These are phyloP conservation scores for Ceratobasidium theobromae DNA, from an alignment of 1,284 basidiomycete species.

Conservation along the genomic window DNA sequence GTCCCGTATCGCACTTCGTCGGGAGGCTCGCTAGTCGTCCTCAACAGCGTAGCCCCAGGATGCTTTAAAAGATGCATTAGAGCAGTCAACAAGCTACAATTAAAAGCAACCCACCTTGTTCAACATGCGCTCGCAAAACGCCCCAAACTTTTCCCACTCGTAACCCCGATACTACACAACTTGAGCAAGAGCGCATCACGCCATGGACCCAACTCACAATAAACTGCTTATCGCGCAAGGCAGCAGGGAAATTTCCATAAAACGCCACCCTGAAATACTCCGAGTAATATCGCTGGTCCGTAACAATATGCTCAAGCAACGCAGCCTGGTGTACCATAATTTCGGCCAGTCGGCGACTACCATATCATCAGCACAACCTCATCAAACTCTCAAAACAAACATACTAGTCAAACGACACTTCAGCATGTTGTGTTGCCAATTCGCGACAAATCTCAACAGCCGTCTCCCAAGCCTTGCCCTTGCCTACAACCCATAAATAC, in stretches of 20 bases:
- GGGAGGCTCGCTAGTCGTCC: conserved; percentile 72
- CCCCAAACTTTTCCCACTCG: conserved; percentile 86
- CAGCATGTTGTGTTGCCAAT: conserved; percentile 78
- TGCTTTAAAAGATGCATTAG: conserved; percentile 47
- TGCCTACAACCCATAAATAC: conserved; percentile 53
- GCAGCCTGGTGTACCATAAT: conserved; percentile 82
- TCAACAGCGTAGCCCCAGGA: conserved; percentile 80
- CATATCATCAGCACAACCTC: conserved; percentile 21
- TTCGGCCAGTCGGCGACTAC: conserved; percentile 75
- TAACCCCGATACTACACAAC: conserved; percentile 76
- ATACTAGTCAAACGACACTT: conserved; percentile 88
- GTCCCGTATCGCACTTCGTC: conserved; percentile 79
- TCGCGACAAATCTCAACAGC: conserved; percentile 94
- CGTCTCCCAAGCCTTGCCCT: conserved; percentile 95
- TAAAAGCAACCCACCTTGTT: conserved; percentile 55
- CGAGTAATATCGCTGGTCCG: conserved; percentile 78
- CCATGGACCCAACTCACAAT: conserved; percentile 55
- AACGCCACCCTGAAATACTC: conserved; percentile 95
- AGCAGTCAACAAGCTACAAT: not conserved
- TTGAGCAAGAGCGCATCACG: conserved; percentile 15
- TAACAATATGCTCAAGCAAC: conserved; percentile 80
- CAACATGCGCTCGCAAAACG: conserved; percentile 90
- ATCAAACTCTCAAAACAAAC: conserved; percentile 39
- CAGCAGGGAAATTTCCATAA: conserved; percentile 85
- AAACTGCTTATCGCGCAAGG: conserved; percentile 83